Evolutionary conservation across 2,329 filamentous ascomycete genomes (phyloP).

Genomic region (Diaporthe citriasiana): DNA sequence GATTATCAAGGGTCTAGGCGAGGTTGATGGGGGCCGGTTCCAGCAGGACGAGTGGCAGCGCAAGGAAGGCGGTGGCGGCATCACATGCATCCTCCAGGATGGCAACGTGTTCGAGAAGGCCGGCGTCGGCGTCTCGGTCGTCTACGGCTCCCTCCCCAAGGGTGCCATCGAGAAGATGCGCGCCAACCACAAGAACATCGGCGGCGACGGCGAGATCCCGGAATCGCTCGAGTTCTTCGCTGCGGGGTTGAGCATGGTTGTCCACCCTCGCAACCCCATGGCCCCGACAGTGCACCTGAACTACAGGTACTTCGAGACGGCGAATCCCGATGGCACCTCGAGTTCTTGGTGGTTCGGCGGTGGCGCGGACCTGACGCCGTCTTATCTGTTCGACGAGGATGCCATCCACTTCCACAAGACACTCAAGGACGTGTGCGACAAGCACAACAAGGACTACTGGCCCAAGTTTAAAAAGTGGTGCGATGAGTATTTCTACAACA

Average conservation of each 20-base stretch:
- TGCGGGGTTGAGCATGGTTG: constrained; percentile 89
- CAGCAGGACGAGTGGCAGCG: constrained; percentile 88
- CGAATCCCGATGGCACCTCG: constrained; percentile 82
- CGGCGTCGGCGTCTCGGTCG: constrained; percentile 93
- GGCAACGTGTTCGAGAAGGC: constrained; percentile 98
- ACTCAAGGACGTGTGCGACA: constrained; percentile 93
- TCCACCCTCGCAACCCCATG: constrained; percentile 96
- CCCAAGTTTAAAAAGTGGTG: constrained; percentile 98
- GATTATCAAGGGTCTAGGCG: constrained; percentile 87
- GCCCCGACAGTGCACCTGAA: constrained; percentile 98
- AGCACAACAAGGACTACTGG: constrained; percentile 93
- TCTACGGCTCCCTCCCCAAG: constrained; percentile 91
- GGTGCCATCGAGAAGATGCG: constrained; percentile 94
- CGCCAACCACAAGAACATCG: constrained; percentile 92
- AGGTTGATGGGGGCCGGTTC: constrained; percentile 87
- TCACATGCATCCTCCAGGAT: constrained; percentile 94
- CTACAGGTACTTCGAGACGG: constrained; percentile 98
- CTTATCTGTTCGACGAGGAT: constrained; percentile 96
- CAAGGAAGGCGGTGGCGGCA: constrained; percentile 90
- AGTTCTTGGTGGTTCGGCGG: constrained; percentile 99
- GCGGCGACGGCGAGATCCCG: constrained; percentile 70
- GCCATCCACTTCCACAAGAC: constrained; percentile 96
- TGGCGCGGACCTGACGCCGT: constrained; percentile 92
- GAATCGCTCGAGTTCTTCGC: constrained; percentile 96
- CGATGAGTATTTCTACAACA: constrained; percentile 96